Conservation (phyloP, 2,329 filamentous ascomycete genomes). For the Fonsecaea multimorphosa region DNA sequence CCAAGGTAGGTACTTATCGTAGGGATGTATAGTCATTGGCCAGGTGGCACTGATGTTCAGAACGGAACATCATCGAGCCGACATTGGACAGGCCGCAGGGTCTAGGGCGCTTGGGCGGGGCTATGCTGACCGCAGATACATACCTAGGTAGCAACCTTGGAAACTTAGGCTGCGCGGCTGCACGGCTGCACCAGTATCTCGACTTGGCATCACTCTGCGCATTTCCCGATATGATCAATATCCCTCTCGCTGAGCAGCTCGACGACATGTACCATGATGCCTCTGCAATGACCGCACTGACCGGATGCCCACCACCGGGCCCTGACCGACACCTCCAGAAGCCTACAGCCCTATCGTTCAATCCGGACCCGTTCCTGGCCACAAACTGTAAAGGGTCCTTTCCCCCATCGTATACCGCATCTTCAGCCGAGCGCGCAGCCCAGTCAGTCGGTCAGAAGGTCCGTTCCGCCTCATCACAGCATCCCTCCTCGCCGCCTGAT, state of each 20-base stretch:
- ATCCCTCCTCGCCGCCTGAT: neutral
- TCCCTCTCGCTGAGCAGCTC: neutral
- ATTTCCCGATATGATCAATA: neutral
- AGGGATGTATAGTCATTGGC: conserved; percentile 16
- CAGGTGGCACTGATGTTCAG: no score
- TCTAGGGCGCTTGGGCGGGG: no score
- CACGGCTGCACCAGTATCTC: neutral
- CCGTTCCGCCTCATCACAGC: neutral
- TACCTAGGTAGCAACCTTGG: no score
- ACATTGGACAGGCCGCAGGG: conserved; percentile 4
- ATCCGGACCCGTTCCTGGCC: neutral
- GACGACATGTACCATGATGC: no score
- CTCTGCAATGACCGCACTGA: no score
- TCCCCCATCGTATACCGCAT: neutral
- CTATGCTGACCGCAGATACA: conserved; percentile 27
- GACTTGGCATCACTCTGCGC: neutral
- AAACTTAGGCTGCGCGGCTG: no score
- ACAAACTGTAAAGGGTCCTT: neutral
- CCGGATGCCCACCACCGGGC: neutral
- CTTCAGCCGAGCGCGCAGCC: neutral
- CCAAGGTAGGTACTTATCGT: no score
- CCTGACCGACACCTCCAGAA: neutral
- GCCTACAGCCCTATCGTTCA: neutral
- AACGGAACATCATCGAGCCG: conserved; percentile 16
- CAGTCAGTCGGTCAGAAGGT: neutral